phyloP scores from a whole-genome alignment of 2,329 filamentous ascomycete genomes.

The Pseudogymnoascus sp. region DNA sequence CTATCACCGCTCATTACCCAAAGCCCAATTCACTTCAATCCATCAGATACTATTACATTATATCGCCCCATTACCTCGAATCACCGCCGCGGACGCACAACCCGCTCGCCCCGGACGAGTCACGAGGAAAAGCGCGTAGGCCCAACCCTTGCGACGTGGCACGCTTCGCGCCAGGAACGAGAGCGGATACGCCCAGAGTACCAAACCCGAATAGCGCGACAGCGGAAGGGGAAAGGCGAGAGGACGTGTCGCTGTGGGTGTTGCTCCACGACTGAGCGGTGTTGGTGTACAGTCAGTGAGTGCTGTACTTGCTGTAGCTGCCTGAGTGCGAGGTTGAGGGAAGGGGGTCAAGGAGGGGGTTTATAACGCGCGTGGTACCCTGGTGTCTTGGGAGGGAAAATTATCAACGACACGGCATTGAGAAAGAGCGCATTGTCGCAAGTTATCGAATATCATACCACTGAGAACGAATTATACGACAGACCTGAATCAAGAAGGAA shows the following conservation, averaged over 20 bases:
- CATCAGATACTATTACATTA: background rate
- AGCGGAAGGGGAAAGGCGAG: background rate
- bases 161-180: background rate
- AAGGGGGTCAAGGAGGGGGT: background rate
- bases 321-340: background rate
- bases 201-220: background rate
- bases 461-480: background rate
- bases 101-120: background rate
- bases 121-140: background rate
- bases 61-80: background rate
- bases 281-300: background rate
- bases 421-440: background rate
- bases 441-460: background rate
- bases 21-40: background rate
- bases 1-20: background rate
- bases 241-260: slow-evolving; percentile 6
- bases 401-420: background rate
- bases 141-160: background rate
- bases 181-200: background rate
- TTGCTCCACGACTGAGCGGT: background rate
- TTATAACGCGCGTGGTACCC: slow-evolving; percentile 2
- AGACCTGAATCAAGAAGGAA: too few relatives aligned
- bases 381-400: background rate
- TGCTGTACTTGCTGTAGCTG: background rate
- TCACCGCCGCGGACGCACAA: background rate